A percentile compares a stretch with the other conserved stretches of the same genome.
Conservation (phyloP, 176 grass and related monocot species). For the Dendrocalamus sinicus region DNA sequence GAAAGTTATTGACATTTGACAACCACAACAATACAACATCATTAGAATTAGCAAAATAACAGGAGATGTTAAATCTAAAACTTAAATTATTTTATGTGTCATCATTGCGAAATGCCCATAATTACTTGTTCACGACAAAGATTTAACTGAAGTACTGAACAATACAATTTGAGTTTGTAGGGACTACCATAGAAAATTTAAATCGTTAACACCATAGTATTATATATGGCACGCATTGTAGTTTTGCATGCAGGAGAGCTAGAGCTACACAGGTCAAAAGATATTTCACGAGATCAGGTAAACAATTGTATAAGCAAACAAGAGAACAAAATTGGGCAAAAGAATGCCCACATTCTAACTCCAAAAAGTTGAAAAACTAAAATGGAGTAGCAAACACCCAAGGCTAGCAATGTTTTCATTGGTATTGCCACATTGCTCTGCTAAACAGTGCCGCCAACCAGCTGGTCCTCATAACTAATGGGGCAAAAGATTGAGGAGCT, state of each 20-base stretch:
- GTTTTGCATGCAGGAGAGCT: background rate
- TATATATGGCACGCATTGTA: background rate
- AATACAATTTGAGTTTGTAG: background rate
- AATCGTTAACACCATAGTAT: background rate
- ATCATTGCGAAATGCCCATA: background rate
- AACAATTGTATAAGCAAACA: background rate
- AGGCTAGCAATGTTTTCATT: background rate
- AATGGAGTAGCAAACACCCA: background rate
- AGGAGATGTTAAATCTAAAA: background rate
- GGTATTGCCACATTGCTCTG: background rate
- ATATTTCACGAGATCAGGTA: background rate
- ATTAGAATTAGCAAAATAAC: background rate
- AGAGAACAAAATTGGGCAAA: background rate
- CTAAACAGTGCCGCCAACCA: too few species aligned
- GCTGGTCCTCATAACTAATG: too few species aligned
- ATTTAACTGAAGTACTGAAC: background rate
- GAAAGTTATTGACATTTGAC: background rate
- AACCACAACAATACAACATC: background rate
- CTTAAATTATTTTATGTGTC: background rate
- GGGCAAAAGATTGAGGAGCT: too few species aligned
- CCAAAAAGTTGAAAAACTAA: background rate
- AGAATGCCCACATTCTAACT: background rate
- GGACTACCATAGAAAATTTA: background rate
- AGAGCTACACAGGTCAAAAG: background rate
- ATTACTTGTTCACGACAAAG: background rate